These are phyloP conservation scores for Leccinum subtestaceum DNA, from an alignment of 768 basidiomycete genomes.

Conservation along the genomic window DNA sequence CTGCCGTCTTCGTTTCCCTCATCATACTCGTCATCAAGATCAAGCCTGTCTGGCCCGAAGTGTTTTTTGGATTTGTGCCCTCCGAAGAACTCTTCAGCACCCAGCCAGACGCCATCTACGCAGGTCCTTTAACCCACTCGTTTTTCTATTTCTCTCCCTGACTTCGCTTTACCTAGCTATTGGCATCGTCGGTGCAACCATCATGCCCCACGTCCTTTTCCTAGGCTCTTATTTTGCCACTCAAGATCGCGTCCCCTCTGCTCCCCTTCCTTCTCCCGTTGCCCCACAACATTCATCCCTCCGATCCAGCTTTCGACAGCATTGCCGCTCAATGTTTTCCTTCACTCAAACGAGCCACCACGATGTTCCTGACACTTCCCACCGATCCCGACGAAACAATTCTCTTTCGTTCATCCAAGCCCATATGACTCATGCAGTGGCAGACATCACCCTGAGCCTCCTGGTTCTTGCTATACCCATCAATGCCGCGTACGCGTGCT, in stretches of 20 bases:
- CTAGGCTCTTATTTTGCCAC: slow-evolving; percentile 35
- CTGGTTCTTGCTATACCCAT: slow-evolving; percentile 47
- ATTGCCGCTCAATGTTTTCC: slow-evolving; percentile 6
- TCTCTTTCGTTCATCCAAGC: slow-evolving; percentile 34
- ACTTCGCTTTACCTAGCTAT: slow-evolving; percentile 23
- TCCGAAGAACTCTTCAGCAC: slow-evolving; percentile 33
- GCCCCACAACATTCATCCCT: background rate
- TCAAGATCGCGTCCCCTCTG: slow-evolving; percentile 25
- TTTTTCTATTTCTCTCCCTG: slow-evolving; percentile 19
- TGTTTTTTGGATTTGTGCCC: slow-evolving; percentile 42
- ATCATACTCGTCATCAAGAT: slow-evolving; percentile 42
- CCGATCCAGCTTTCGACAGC: background rate
- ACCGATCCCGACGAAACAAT: slow-evolving; percentile 32
- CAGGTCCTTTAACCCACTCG: slow-evolving; percentile 24
- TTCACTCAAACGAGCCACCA: slow-evolving; percentile 6
- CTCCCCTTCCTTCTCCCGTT: slow-evolving; percentile 29
- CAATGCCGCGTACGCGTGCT: slow-evolving; percentile 36
- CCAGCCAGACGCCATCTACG: slow-evolving; percentile 35
- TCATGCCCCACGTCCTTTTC: slow-evolving; percentile 61
- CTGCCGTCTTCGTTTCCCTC: slow-evolving; percentile 29
- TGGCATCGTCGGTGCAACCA: slow-evolving; percentile 49
- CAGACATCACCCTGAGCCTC: slow-evolving; percentile 45
- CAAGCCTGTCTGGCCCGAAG: slow-evolving; percentile 40
- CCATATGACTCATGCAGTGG: slow-evolving; percentile 42
- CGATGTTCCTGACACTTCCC: slow-evolving; percentile 5